Base-by-base conservation (phyloP, 768 basidiomycete genomes). In the Boletellus sp. region DNA sequence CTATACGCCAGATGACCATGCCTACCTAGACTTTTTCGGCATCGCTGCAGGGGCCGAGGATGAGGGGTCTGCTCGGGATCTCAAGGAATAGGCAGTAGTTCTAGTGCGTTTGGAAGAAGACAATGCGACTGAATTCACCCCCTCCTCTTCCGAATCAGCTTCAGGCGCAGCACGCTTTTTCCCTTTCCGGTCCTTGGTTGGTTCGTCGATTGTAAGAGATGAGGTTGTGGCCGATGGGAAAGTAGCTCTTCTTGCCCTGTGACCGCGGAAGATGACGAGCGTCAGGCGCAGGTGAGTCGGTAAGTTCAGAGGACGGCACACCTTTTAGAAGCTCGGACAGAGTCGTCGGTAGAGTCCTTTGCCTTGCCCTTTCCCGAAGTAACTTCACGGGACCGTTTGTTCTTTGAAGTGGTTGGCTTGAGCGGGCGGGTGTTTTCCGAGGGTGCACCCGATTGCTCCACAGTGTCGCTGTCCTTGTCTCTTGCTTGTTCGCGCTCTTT, bases 151-250 rank as follows among this genome's bases (percentile, higher is more conserved):
- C 38, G 81, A 81, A 57, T 70, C 70, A 31, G 74, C 69, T 71
- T 91, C 87, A 42, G 86, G 85, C 28, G 77, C 80, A 34, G 90
- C 92, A 61, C 90, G 87, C 74, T 94, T 95, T 83, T 96, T 96
- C 51, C 92, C 94, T 71, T 94, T 94, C 57, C 70, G 69, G 71
- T 91, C 89, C 63, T 77, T 78, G 3, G 72, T 58, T 42, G 85
- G 80, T 76, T 92, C 90, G 83, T 83, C 84, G 70, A 90, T 91
- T 50, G 71, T 79, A 72, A 71, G 79, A 68, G 58, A 77, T 64
- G 56, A 73, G 42, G 61, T 73, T 60, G 54, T 71, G 45, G 58
- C 16, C 56, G 61, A 67, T 54, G 61, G 71, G 70, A 72, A 70
- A 42, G 79, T 78, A 53, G 77, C 74, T 63, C 82, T 80, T 62